These are phyloP conservation scores for Beauveria rudraprayagi DNA, from an alignment of 2,329 filamentous ascomycete genomes.

Conservation along the genomic window DNA sequence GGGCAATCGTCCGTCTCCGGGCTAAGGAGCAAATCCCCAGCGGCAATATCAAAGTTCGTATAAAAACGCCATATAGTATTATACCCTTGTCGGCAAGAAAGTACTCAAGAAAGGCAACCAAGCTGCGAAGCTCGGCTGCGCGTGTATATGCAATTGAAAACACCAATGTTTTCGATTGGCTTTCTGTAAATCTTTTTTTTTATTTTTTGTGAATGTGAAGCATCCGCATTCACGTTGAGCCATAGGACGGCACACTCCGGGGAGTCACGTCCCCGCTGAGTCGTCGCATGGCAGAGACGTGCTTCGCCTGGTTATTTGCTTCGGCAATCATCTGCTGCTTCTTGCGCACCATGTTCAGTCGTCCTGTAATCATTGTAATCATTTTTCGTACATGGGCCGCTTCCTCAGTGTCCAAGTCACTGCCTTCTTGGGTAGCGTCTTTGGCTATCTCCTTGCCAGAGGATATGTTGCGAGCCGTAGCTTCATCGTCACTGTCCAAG, in stretches of 20 bases:
- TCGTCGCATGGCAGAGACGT: conserved; percentile 33
- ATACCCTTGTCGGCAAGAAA: conserved; percentile 1
- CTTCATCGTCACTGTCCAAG: conserved; percentile 69
- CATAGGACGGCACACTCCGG: conserved; percentile 43
- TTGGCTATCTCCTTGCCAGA: conserved; percentile 35
- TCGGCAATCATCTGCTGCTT: conserved; percentile 55
- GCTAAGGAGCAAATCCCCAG: neutral
- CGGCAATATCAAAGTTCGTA: neutral
- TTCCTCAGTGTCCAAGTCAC: conserved; percentile 46
- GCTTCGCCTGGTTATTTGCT: conserved; percentile 41
- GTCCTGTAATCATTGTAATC: conserved; percentile 54
- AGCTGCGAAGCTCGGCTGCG: conserved; percentile 3
- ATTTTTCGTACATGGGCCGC: conserved; percentile 64
- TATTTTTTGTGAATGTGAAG: neutral
- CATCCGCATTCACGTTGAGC: conserved; percentile 23
- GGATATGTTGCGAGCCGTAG: conserved; percentile 24
- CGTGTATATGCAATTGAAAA: conserved; percentile 4
- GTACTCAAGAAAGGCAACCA: neutral
- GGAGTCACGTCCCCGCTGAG: conserved; percentile 50
- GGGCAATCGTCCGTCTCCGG: neutral
- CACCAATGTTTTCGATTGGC: neutral
- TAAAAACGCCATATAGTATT: neutral
- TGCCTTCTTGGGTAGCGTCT: conserved; percentile 24
- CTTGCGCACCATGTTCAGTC: conserved; percentile 48
- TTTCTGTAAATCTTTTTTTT: neutral